phyloP scores from a whole-genome alignment of 2,329 filamentous ascomycete species.

The Cadophora malorum region DNA sequence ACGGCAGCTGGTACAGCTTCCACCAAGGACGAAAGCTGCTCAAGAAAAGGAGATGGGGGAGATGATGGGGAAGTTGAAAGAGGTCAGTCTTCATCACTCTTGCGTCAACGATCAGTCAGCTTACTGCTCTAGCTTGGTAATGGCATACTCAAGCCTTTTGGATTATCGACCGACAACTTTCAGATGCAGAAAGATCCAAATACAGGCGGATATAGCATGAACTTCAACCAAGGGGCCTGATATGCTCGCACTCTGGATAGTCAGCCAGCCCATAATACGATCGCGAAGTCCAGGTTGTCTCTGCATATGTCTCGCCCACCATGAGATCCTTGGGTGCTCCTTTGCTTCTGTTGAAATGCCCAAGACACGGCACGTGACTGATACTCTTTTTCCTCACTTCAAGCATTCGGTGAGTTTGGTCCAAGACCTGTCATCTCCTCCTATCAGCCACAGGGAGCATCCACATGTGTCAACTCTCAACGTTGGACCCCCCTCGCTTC shows the following conservation, averaged over 20 bases:
- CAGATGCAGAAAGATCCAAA: slow-evolving; percentile 91
- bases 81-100: slow-evolving; percentile 54
- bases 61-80: slow-evolving; percentile 97
- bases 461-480: slow-evolving; percentile 17
- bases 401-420: neutral
- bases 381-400: neutral
- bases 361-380: neutral
- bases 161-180: slow-evolving; percentile 92
- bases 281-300: neutral
- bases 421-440: neutral
- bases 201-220: slow-evolving; percentile 92
- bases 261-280: neutral
- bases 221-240: slow-evolving; percentile 60
- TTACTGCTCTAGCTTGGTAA: slow-evolving; percentile 72
- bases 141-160: slow-evolving; percentile 90
- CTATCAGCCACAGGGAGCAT: neutral
- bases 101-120: neutral
- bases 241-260: neutral
- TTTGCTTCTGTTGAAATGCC: neutral
- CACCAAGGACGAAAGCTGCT: slow-evolving; percentile 73
- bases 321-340: neutral
- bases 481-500: neutral
- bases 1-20: slow-evolving; percentile 69
- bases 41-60: slow-evolving; percentile 89
- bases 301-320: neutral